phyloP scores from a whole-genome alignment of 2,329 filamentous ascomycete species.

The Cercospora beticola region DNA sequence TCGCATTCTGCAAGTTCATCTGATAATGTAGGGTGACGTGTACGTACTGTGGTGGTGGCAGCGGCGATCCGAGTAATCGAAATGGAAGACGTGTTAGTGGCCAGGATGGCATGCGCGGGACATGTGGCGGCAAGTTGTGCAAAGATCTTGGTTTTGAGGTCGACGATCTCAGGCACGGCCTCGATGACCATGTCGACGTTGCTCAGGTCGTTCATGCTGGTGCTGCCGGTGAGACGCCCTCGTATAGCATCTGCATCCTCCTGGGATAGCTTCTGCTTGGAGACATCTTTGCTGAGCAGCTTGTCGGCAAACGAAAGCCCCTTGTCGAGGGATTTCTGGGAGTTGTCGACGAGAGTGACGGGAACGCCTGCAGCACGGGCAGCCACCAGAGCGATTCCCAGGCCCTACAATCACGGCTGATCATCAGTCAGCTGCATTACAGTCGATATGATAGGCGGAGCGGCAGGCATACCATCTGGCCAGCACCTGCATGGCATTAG shows the following conservation, averaged over 20 bases:
- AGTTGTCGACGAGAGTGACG: slow-evolving; percentile 82
- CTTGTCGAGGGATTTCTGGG: slow-evolving; percentile 81
- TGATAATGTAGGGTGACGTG: slow-evolving; percentile 5
- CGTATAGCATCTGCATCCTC: slow-evolving; percentile 74
- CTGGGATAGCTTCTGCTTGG: slow-evolving; percentile 81
- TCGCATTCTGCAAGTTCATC: slow-evolving; percentile 3
- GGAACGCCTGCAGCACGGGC: slow-evolving; percentile 79
- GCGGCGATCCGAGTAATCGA: slow-evolving; percentile 95
- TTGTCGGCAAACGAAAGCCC: slow-evolving; percentile 91
- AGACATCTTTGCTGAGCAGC: slow-evolving; percentile 86
- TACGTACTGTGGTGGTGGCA: slow-evolving; percentile 60
- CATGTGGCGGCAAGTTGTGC: slow-evolving; percentile 76
- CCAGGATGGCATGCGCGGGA: slow-evolving; percentile 81
- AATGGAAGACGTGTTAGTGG: slow-evolving; percentile 98
- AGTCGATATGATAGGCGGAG: slow-evolving; percentile 13
- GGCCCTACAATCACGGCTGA: slow-evolving; percentile 59
- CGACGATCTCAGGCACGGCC: slow-evolving; percentile 79
- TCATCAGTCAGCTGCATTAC: slow-evolving; percentile 24
- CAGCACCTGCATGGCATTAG: slow-evolving; percentile 7
- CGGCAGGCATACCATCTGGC: slow-evolving; percentile 28
- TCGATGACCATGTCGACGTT: slow-evolving; percentile 97
- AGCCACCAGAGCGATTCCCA: slow-evolving; percentile 93
- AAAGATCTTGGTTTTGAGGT: slow-evolving; percentile 88
- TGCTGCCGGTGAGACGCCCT: slow-evolving; percentile 66
- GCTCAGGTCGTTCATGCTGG: slow-evolving; percentile 72